Conservation (phyloP, 1,284 basidiomycete genomes). For the Fomitopsis palustris region DNA sequence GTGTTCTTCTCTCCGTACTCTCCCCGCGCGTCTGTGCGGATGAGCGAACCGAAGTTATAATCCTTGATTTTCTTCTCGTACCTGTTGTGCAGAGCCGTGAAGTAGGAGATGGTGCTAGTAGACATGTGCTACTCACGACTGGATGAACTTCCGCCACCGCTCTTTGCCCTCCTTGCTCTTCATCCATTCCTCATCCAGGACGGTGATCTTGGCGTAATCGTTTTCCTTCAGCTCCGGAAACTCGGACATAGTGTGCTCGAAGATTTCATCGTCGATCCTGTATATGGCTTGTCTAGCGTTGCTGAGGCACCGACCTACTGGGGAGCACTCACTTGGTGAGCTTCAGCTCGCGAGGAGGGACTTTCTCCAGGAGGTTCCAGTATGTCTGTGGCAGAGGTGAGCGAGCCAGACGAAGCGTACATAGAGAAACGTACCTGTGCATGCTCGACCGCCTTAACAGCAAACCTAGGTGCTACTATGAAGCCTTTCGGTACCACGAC, state of each 20-base stretch:
- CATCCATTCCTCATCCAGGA: slow-evolving; percentile 92
- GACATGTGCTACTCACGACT: slow-evolving; percentile 54
- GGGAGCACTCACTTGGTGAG: slow-evolving; percentile 67
- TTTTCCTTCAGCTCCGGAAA: slow-evolving; percentile 83
- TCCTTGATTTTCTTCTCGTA: slow-evolving; percentile 90
- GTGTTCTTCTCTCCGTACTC: slow-evolving; percentile 94
- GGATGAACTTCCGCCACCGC: slow-evolving; percentile 90
- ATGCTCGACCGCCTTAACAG: slow-evolving; percentile 95
- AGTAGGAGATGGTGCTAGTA: no score
- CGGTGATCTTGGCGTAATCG: slow-evolving; percentile 64
- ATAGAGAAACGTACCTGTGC: slow-evolving; percentile 63
- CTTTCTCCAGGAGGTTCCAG: slow-evolving; percentile 90
- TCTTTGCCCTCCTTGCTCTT: slow-evolving; percentile 91
- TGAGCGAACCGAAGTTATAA: slow-evolving; percentile 96
- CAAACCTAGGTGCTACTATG: slow-evolving; percentile 56
- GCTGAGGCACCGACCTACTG: slow-evolving; percentile 7
- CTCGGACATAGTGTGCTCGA: slow-evolving; percentile 65
- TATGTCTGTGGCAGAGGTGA: slow-evolving; percentile 63
- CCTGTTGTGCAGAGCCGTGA: no score
- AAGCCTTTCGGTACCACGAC: not conserved
- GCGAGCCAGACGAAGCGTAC: not conserved
- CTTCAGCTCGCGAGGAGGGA: slow-evolving; percentile 73
- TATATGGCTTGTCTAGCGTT: not conserved
- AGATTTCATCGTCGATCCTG: slow-evolving; percentile 92
- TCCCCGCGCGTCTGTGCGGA: slow-evolving; percentile 76